These are phyloP conservation scores for Fagopyrum homotropicum DNA, from an alignment of 148 eudicot species.

Conservation along the genomic window DNA sequence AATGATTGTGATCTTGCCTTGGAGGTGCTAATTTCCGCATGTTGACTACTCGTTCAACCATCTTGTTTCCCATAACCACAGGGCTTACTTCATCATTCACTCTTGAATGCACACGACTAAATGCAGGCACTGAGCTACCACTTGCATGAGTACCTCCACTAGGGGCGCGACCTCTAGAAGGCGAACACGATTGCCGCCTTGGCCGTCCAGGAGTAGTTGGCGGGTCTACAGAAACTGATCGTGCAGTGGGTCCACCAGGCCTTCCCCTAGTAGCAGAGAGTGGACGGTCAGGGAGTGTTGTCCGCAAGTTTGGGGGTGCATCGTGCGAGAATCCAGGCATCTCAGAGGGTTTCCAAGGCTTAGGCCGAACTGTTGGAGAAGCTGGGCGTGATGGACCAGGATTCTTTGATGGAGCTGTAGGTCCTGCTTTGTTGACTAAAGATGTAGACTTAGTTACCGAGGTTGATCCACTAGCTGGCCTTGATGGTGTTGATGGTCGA, in stretches of 20 bases:
- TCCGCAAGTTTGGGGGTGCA: slow-evolving; percentile 88
- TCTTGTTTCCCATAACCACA: slow-evolving; percentile 73
- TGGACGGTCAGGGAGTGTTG: slow-evolving; percentile 80
- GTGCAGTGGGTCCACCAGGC: slow-evolving; percentile 64
- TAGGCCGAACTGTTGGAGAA: slow-evolving; percentile 75
- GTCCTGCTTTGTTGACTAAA: slow-evolving; percentile 44
- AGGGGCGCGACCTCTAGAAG: slow-evolving; percentile 82
- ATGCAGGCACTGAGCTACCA: slow-evolving; percentile 85
- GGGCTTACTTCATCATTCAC: slow-evolving; percentile 83
- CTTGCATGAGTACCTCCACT: slow-evolving; percentile 53
- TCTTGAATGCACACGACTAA: slow-evolving; percentile 59
- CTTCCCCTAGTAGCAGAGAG: slow-evolving; percentile 83
- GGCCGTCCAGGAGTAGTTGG: slow-evolving; percentile 45
- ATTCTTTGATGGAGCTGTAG: slow-evolving; percentile 34
- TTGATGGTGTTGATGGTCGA: slow-evolving; percentile 47
- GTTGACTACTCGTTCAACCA: slow-evolving; percentile 96
- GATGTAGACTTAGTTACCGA: slow-evolving; percentile 49
- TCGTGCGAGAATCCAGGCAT: slow-evolving; percentile 95
- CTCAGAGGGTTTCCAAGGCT: slow-evolving; percentile 95
- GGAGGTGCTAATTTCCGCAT: slow-evolving; percentile 94
- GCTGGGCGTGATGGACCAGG: slow-evolving; percentile 48
- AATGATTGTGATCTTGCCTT: slow-evolving; percentile 70
- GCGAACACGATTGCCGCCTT: slow-evolving; percentile 86
- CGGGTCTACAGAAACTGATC: slow-evolving; percentile 77
- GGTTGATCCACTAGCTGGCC: slow-evolving; percentile 32